Evolutionary conservation across 2,329 filamentous ascomycete species (phyloP), one percentile per base, ranked within the genome.

Genomic region (Furcasterigmium furcatum): DNA sequence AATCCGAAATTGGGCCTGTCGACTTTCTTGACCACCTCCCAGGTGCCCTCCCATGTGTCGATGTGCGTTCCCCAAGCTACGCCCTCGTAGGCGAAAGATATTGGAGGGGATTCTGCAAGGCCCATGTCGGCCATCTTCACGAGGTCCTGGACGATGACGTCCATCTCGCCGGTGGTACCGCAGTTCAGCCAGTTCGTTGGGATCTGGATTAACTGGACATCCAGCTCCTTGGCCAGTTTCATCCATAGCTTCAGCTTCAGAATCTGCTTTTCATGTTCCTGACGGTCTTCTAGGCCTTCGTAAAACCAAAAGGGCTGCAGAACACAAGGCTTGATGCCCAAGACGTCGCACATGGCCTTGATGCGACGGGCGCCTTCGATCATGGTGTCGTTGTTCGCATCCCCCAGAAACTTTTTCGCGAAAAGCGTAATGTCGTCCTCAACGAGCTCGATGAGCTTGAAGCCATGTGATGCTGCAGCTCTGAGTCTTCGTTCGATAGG

Each of bases 41-140:
- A 91, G 1, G 84, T 83, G 41, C 83, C 74, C 51, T 76, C 77
- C 87, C 87, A 92, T 1, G 67, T 73, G 0, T 83, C 77, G 0
- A 85, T 84, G 41, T 82, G 77, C 0, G 85, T 88, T 0, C 82
- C 82, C 87, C 87, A 91, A 64, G 86, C 89, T 85, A 86, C 90
- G 58, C 91, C 90, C 65, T 91, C 87, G 54, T 91, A 91, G 0
- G 86, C 85, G 16, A 91, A 66, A 7, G 77, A 73, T 58, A 82
- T 79, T 0, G 73, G 72, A 39, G 79, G 73, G 19, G 71, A 59
- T 0, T 87, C 71, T 42, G 86, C 65, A 45, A 87, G 82, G 3
- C 80, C 82, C 8, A 91, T 68, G 46, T 82, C 73, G 2, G 73
- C 72, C 0, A 91, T 71, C 53, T 91, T 85, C 46, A 19, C 12